phyloP scores from a whole-genome alignment of 495 filamentous ascomycete genomes.

The Penicillium bialowiezense region DNA sequence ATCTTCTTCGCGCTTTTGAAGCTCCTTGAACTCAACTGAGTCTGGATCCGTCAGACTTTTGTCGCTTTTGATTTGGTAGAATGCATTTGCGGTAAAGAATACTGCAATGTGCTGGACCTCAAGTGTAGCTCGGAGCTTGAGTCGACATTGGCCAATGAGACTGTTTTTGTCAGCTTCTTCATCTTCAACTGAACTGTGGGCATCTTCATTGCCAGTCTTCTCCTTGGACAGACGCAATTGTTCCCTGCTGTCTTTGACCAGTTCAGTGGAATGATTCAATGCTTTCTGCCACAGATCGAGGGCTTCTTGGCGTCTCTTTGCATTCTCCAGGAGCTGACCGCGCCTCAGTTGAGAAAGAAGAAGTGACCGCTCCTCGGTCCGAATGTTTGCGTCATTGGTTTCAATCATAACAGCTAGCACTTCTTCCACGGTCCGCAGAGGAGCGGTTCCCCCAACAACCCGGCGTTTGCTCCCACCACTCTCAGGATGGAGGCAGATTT shows the following conservation, averaged over 20 bases:
- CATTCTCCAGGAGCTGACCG: constrained; percentile 74
- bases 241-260: constrained; percentile 63
- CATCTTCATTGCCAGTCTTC: constrained; percentile 3
- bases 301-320: constrained; percentile 54
- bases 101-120: constrained; percentile 78
- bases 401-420: constrained; percentile 90
- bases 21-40: constrained; percentile 59
- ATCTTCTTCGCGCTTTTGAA: constrained; percentile 68
- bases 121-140: constrained; percentile 65
- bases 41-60: constrained; percentile 56
- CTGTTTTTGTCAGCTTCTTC: constrained; percentile 46
- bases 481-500: constrained; percentile 83
- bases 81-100: constrained; percentile 82
- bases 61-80: constrained; percentile 77
- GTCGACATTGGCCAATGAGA: constrained; percentile 56
- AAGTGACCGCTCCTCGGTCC: constrained; percentile 63
- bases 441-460: constrained; percentile 63
- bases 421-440: constrained; percentile 75
- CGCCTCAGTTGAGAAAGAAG: constrained; percentile 59
- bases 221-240: constrained; percentile 44
- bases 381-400: constrained; percentile 60
- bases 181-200: constrained; percentile 28
- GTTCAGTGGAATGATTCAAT: constrained; percentile 46
- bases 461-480: constrained; percentile 66
- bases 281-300: constrained; percentile 64